Evolutionary conservation across 805 yeast genomes (phyloP), one percentile per base, ranked within the genome.

Genomic region (Teunomyces lycoperdinae): DNA sequence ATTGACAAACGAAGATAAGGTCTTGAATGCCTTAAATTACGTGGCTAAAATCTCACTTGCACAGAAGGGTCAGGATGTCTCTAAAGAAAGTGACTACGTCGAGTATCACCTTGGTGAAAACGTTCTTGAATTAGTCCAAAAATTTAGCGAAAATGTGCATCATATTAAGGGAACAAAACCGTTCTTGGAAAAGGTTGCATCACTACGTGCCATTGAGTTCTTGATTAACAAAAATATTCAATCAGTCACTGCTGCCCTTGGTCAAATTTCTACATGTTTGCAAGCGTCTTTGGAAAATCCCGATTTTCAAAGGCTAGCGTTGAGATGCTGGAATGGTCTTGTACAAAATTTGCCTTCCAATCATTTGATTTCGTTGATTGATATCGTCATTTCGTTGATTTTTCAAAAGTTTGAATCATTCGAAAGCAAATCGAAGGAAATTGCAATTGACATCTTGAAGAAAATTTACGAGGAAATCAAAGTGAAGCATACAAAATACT

Each of bases 201-300:
- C 92, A 1, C 73, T 92, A 2, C 72, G 81, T 47, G 97, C 96
- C 0, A 78, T 92, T 28, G 80, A 84, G 33, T 80, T 85, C 48
- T 66, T 92, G 20, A 80, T 87, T 5, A 72, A 76, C 38, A 69
- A 74, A 24, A 73, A 83, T 11, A 78, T 87, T 28, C 77, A 81
- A 4, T 79, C 87, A 1, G 68, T 70, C 0, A 58, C 72, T 2
- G 63, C 72, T 33, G 88, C 89, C 0, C 65, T 87, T 31, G 95
- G 96, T 0, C 98, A 91, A 61, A 80, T 92, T 4, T 85, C 89
- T 50, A 86, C 96, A 1, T 87, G 96, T 56, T 68, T 92, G 9
- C 96, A 89, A 60, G 83, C 90, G 1, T 84, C 92, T 0, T 65
- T 91, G 17, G 90, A 84, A 34, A 78, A 77, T 14, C 67, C 76